phyloP scores from a whole-genome alignment of 208 protist genomes.

The Ichthyophonus hoferi region DNA sequence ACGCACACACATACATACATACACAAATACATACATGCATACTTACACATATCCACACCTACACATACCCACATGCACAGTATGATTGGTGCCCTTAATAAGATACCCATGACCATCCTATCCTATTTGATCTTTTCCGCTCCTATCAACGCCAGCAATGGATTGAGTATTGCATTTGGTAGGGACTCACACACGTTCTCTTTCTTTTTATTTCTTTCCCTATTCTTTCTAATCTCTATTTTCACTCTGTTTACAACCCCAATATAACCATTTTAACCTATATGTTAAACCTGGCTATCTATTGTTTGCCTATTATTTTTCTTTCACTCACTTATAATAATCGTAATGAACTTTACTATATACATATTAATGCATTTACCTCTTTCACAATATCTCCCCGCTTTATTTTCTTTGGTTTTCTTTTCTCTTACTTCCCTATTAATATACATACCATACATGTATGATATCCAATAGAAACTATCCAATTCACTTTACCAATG shows the following conservation, averaged over 20 bases:
- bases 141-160: not conserved
- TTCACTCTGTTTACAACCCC: not conserved
- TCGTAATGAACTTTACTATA: not conserved
- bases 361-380: too few species aligned
- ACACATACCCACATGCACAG: not conserved
- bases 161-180: constrained; percentile 31
- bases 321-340: not conserved
- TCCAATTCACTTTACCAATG: too few species aligned
- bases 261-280: not conserved
- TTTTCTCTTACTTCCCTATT: too few species aligned
- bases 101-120: constrained; percentile 40
- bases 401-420: too few species aligned
- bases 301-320: not conserved
- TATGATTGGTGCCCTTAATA: constrained; percentile 42
- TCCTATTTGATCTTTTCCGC: constrained; percentile 21
- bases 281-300: not conserved
- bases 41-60: too few species aligned
- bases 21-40: too few species aligned
- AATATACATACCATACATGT: too few species aligned
- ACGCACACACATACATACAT: too few species aligned
- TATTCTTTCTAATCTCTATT: not conserved
- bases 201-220: not conserved
- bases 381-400: too few species aligned
- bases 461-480: too few species aligned
- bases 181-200: not conserved